phyloP scores from a whole-genome alignment of 768 basidiomycete species.

The Clavulina sp. region DNA sequence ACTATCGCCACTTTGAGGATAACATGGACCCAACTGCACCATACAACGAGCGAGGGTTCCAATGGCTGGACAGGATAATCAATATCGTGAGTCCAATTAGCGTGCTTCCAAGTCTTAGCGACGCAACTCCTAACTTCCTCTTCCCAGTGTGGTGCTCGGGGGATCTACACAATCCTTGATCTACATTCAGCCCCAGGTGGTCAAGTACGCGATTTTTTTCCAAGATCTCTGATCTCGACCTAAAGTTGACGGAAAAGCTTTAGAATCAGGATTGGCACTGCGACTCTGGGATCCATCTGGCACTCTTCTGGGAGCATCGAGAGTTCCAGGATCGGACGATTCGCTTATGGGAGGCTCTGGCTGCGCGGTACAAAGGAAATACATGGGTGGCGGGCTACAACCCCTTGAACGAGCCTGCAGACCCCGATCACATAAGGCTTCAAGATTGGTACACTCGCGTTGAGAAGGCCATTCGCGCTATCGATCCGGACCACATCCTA shows the following conservation, averaged over 20 bases:
- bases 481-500: constrained; percentile 45
- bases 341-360: constrained; percentile 63
- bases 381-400: constrained; percentile 40
- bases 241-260: no score
- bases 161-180: constrained; percentile 63
- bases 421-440: constrained; percentile 45
- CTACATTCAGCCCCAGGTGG: constrained; percentile 40
- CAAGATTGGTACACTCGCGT: constrained; percentile 50
- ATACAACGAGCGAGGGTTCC: constrained; percentile 41
- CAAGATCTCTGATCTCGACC: not conserved
- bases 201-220: constrained; percentile 6
- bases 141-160: constrained; percentile 42
- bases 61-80: constrained; percentile 70
- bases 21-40: constrained; percentile 55
- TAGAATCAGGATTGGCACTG: constrained; percentile 52
- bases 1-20: constrained; percentile 38
- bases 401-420: constrained; percentile 70
- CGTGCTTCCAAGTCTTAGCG: not conserved
- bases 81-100: constrained; percentile 21
- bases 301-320: constrained; percentile 58
- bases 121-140: not conserved
- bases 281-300: constrained; percentile 16
- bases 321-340: constrained; percentile 68
- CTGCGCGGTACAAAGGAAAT: constrained; percentile 57
- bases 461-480: constrained; percentile 48